Percentiles rank a stretch among this genome's conserved stretches.
Evolutionary conservation across 179 eudicot genomes (phyloP).

Genomic region (Camellia oleifera): DNA sequence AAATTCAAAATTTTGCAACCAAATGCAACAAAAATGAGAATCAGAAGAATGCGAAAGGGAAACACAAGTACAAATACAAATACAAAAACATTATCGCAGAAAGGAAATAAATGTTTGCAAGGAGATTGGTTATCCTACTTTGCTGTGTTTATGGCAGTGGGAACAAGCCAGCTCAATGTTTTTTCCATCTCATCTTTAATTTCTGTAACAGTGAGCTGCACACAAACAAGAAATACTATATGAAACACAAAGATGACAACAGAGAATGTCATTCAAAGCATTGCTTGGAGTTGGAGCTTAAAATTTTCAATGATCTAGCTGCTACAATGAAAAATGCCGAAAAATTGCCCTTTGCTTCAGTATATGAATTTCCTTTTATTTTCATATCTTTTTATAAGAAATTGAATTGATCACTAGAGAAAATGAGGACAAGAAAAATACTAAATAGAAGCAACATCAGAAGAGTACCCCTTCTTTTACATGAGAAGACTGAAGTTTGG

Average conservation of each 20-base stretch:
- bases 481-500: constrained; percentile 66
- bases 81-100: not conserved
- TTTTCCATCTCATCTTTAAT: constrained; percentile 95
- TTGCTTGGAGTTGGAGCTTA: not conserved
- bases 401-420: not conserved
- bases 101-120: not conserved
- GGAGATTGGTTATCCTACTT: constrained; percentile 51
- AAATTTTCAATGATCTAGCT: not conserved
- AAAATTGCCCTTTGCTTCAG: not conserved
- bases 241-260: not conserved
- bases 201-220: constrained; percentile 69
- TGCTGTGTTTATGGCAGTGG: constrained; percentile 79
- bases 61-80: not conserved
- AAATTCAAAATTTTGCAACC: constrained; percentile 17
- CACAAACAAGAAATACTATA: not conserved
- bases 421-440: not conserved
- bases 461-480: constrained; percentile 65
- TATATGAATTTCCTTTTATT: not conserved
- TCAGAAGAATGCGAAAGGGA: constrained; percentile 6
- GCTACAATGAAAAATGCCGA: not conserved
- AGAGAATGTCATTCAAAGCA: not conserved
- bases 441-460: constrained; percentile 6
- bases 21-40: constrained; percentile 8
- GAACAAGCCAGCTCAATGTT: constrained; percentile 84
- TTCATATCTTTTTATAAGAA: not conserved